Base-by-base conservation (phyloP, 2,329 filamentous ascomycete genomes). In the Colletotrichum tanaceti region DNA sequence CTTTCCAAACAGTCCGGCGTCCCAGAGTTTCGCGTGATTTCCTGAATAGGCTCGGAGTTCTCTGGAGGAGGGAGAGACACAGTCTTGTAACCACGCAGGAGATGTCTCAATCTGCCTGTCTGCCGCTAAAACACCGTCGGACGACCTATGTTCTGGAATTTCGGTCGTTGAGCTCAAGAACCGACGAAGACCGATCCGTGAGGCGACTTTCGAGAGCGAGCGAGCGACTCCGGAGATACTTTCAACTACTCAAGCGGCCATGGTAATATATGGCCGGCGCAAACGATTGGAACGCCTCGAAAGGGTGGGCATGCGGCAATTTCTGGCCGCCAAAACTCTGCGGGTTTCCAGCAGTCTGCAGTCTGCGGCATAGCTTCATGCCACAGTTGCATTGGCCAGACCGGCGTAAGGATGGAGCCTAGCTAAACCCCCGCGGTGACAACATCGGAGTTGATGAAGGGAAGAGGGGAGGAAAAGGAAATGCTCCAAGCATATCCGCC, bases 261-360 rank as follows among this genome's bases (percentile, higher is more conserved):
- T 60, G 49, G 65, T 54, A 68, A 60, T 59, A 60, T 46, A 60
- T 57, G 61, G n/a, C 60, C 54, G 57, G 47, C 49, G 54, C 18
- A 43, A 61, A 52, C 66, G 66, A 69, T 69, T 69, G 66, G 66
- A 61, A 69, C 66, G 66, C 66, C 55, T 69, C 65, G 50, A 53
- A 32, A 6, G 46, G 38, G 66, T 69, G 66, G 66, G 50, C 66
- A 61, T 69, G 66, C 62, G 66, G 62, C 66, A 69, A 69, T 66
- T 69, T 66, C 49, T 61, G 62, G 44, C 47, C 62, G 57, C 47
- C 43, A 65, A 65, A 65, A 65, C 55, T 59, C 47, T 68, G 65
- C 50, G 43, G 44, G 35, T 65, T 68, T 55, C 55, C 38, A 68
- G 65, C 43, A 68, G 35, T 55, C 50, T 60, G 55, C 62, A 61